These are phyloP conservation scores for Fusarium nematophilum DNA, from an alignment of 2,329 filamentous ascomycete species.

Conservation along the genomic window DNA sequence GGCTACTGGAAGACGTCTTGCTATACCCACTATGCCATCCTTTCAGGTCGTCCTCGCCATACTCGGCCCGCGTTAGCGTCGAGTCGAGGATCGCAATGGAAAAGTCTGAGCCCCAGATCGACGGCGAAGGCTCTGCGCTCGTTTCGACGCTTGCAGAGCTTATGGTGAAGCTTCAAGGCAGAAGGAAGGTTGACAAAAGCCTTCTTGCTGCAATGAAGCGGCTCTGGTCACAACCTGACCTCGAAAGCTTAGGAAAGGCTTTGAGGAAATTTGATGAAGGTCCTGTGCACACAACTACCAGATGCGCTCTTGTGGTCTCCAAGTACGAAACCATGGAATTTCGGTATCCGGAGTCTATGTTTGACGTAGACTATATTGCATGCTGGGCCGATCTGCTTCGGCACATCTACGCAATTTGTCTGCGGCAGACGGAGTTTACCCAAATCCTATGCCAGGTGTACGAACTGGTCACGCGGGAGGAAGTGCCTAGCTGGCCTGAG, in stretches of 20 bases:
- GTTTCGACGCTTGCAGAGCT: constrained; percentile 4
- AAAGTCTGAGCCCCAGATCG: constrained; percentile 2
- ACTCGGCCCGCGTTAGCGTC: constrained; percentile 30
- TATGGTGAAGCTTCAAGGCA: constrained; percentile 11
- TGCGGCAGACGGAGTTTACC: constrained; percentile 27
- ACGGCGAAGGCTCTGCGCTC: constrained; percentile 19
- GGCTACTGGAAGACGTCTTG: constrained; percentile 38
- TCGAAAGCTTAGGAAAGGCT: constrained; percentile 17
- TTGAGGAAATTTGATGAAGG: constrained; percentile 41
- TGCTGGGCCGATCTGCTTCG: constrained; percentile 41
- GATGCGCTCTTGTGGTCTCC: constrained; percentile 41
- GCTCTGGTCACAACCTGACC: constrained; percentile 24
- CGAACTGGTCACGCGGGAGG: constrained; percentile 36
- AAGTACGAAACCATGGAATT: constrained; percentile 44
- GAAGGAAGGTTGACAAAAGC: constrained; percentile 19
- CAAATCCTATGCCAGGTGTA: constrained; percentile 35
- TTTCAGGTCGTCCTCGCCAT: constrained; percentile 32
- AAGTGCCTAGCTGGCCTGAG: constrained; percentile 29
- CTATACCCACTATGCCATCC: constrained; percentile 40
- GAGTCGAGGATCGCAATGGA: constrained; percentile 31
- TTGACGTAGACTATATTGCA: constrained; percentile 40
- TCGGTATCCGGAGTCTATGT: constrained; percentile 43
- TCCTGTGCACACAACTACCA: constrained; percentile 34
- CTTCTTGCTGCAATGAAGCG: constrained; percentile 29
- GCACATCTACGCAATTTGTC: constrained; percentile 37